Conservation (phyloP, 768 basidiomycete genomes). For the Tylopilus sp. region DNA sequence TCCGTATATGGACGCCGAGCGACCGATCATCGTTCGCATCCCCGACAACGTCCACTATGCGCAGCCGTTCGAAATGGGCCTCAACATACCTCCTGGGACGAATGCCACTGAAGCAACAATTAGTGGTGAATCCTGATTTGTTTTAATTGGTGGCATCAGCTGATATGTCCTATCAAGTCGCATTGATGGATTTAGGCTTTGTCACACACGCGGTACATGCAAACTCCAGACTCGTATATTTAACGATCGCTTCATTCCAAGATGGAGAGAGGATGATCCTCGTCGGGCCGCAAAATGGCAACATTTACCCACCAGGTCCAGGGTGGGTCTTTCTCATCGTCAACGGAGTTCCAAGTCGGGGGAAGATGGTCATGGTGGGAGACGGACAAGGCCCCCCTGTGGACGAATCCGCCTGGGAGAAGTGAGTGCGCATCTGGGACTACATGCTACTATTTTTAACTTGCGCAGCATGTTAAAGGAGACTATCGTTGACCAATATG, state of each 20-base stretch:
- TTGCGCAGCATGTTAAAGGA: slow-evolving; percentile 44
- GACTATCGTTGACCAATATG: slow-evolving; percentile 50
- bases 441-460: neutral
- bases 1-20: slow-evolving; percentile 64
- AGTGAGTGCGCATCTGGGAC: slow-evolving; percentile 41
- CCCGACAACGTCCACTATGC: slow-evolving; percentile 43
- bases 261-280: slow-evolving; percentile 49
- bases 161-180: slow-evolving; percentile 42
- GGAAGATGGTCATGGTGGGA: slow-evolving; percentile 64
- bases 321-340: slow-evolving; percentile 71
- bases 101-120: slow-evolving; percentile 38
- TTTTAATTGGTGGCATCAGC: neutral
- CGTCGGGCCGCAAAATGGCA: slow-evolving; percentile 59
- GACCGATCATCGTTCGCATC: slow-evolving; percentile 47
- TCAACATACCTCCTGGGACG: slow-evolving; percentile 39
- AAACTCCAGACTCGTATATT: slow-evolving; percentile 72
- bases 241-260: slow-evolving; percentile 43
- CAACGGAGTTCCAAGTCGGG: slow-evolving; percentile 63
- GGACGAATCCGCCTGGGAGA: slow-evolving; percentile 50
- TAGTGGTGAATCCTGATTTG: slow-evolving; percentile 40
- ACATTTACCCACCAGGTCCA: slow-evolving; percentile 77
- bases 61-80: slow-evolving; percentile 42
- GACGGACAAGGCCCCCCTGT: slow-evolving; percentile 58
- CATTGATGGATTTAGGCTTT: slow-evolving; percentile 78
- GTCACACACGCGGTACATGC: slow-evolving; percentile 76